A percentile compares a stretch with the other conserved stretches of the same genome.
These are phyloP conservation scores for Toxoplasma gondii DNA, from an alignment of 169 alveolate species.

Conservation along the genomic window DNA sequence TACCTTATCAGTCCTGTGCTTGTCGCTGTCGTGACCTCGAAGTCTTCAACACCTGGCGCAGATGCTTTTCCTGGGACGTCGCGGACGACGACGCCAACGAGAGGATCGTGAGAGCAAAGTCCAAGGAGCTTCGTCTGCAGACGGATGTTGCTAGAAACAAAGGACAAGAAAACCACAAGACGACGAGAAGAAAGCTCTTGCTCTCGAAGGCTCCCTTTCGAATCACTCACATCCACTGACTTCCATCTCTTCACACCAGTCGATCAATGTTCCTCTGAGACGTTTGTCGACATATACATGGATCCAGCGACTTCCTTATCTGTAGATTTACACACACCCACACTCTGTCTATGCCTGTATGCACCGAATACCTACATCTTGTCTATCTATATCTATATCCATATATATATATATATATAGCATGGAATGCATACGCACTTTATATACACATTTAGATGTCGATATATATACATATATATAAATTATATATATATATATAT, in stretches of 20 bases:
- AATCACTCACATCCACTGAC: too few species aligned
- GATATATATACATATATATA: background rate
- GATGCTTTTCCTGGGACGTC: background rate
- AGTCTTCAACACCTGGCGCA: background rate
- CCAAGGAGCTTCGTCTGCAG: background rate
- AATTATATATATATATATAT: background rate
- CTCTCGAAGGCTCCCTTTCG: too few species aligned
- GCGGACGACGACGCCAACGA: background rate
- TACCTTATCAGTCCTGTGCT: background rate
- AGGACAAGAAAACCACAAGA: too few species aligned
- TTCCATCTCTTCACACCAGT: too few species aligned
- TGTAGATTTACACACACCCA: background rate
- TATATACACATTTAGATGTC: background rate
- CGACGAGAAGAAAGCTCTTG: too few species aligned
- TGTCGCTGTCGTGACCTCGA: background rate
- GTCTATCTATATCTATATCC: background rate
- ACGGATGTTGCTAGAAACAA: too few species aligned
- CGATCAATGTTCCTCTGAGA: too few species aligned
- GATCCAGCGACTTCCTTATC: background rate
- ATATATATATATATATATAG: background rate
- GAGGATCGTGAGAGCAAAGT: background rate
- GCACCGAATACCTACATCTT: background rate
- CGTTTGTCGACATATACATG: background rate
- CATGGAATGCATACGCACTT: background rate
- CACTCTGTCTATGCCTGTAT: background rate